These are phyloP conservation scores for Grosmannia clavigera DNA, from an alignment of 2,329 filamentous ascomycete species.

Conservation along the genomic window DNA sequence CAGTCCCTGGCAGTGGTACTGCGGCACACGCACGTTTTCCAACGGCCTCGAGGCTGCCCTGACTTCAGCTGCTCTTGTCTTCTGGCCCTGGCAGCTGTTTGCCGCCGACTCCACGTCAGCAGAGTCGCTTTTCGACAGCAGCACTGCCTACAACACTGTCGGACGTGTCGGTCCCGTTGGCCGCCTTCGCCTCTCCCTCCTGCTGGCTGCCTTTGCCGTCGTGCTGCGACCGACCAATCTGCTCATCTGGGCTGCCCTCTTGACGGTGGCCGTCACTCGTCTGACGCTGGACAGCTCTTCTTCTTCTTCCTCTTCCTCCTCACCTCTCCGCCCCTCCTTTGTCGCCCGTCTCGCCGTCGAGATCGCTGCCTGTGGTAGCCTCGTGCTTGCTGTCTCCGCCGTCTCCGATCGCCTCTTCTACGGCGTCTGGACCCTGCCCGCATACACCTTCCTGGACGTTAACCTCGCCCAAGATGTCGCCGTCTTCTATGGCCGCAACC, in stretches of 20 bases:
- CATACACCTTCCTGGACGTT: slow-evolving; percentile 77
- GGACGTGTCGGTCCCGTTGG: not conserved
- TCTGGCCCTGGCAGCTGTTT: slow-evolving; percentile 77
- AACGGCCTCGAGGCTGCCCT: slow-evolving; percentile 89
- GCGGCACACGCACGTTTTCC: slow-evolving; percentile 82
- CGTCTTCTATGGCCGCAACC: slow-evolving; percentile 83
- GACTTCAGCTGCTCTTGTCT: slow-evolving; percentile 64
- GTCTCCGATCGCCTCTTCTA: slow-evolving; percentile 70
- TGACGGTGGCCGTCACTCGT: slow-evolving; percentile 28
- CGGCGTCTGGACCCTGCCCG: slow-evolving; percentile 75
- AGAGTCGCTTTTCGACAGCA: slow-evolving; percentile 9
- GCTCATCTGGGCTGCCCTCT: slow-evolving; percentile 68
- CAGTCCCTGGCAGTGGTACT: slow-evolving; percentile 96
- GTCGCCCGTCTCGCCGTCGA: slow-evolving; percentile 48
- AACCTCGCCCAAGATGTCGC: slow-evolving; percentile 82
- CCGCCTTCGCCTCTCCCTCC: slow-evolving; percentile 3
- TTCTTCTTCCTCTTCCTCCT: slow-evolving; percentile 21
- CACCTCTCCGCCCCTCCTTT: slow-evolving; percentile 11
- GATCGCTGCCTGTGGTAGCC: slow-evolving; percentile 47
- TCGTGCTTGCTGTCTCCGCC: slow-evolving; percentile 50
- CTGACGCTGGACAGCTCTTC: slow-evolving; percentile 26
- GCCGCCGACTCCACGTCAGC: slow-evolving; percentile 17
- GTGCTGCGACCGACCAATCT: slow-evolving; percentile 82
- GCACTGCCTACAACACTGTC: not conserved
- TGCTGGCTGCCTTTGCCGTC: slow-evolving; percentile 69